Evolutionary conservation across 768 basidiomycete species (phyloP).

Genomic region (Tephrocybe sp.): DNA sequence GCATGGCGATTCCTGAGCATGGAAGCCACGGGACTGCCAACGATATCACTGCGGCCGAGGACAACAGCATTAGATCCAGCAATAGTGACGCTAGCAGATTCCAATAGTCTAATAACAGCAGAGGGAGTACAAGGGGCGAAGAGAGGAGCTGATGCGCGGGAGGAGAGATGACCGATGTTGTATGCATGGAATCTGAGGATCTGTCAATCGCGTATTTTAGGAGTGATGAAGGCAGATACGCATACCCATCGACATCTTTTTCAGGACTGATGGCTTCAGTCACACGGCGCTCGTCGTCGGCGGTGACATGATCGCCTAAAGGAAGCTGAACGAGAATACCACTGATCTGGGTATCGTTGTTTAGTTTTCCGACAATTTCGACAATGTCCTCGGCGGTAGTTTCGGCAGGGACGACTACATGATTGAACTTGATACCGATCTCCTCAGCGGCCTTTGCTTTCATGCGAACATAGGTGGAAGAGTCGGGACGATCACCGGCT

Average conservation of each 20-base stretch:
- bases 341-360: constrained; percentile 75
- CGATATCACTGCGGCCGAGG: constrained; percentile 96
- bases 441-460: constrained; percentile 95
- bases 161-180: constrained; percentile 94
- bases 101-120: constrained; percentile 86
- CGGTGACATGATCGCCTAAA: constrained; percentile 75
- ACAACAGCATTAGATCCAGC: constrained; percentile 85
- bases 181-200: constrained; percentile 87
- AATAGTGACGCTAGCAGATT: constrained; percentile 77
- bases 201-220: constrained; percentile 3
- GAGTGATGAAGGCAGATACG: constrained; percentile 10
- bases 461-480: constrained; percentile 93
- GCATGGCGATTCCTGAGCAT: constrained; percentile 89
- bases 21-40: constrained; percentile 91
- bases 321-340: constrained; percentile 97
- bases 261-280: constrained; percentile 93
- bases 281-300: constrained; percentile 83
- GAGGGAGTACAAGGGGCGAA: constrained; percentile 96
- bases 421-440: constrained; percentile 84
- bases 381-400: constrained; percentile 76
- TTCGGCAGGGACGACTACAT: constrained; percentile 69
- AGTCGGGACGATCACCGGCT: constrained; percentile 90
- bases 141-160: constrained; percentile 83
- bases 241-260: constrained; percentile 96
- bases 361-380: constrained; percentile 74